Percentiles rank a stretch among this genome's conserved stretches.
Conservation (phyloP, 805 yeast genomes). For the Starmera dryadoides region DNA sequence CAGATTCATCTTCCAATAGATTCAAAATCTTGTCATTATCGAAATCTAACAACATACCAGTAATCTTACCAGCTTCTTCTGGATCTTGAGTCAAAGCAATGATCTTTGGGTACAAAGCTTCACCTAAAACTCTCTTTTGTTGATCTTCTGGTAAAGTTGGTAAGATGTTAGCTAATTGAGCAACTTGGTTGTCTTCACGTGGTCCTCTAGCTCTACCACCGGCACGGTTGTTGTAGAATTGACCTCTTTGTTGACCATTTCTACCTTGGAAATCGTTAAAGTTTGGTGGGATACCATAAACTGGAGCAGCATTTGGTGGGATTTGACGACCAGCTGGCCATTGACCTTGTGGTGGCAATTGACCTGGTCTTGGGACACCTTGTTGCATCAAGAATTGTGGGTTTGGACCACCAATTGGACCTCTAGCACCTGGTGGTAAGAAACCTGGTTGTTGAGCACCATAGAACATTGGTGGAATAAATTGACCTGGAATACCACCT, state of each 20-base stretch:
- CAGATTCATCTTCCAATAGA: constrained; percentile 82
- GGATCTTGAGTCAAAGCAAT: constrained; percentile 81
- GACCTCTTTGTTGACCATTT: constrained; percentile 26
- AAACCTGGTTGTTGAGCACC: constrained; percentile 57
- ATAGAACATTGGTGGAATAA: constrained; percentile 81
- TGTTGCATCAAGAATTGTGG: constrained; percentile 69
- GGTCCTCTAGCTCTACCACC: constrained; percentile 32
- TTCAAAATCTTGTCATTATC: constrained; percentile 86
- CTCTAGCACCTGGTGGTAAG: constrained; percentile 79
- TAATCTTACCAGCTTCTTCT: constrained; percentile 96
- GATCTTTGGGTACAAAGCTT: constrained; percentile 91
- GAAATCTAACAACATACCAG: constrained; percentile 97
- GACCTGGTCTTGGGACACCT: constrained; percentile 59
- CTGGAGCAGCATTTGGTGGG: constrained; percentile 65
- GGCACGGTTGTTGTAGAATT: constrained; percentile 39
- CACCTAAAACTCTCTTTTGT: constrained; percentile 97
- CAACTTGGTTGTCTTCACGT: constrained; percentile 24
- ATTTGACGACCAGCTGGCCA: constrained; percentile 44
- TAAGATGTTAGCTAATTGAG: constrained; percentile 51
- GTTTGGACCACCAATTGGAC: constrained; percentile 75
- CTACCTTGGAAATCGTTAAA: constrained; percentile 56
- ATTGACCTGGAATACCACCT: constrained; percentile 76
- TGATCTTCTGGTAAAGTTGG: constrained; percentile 73
- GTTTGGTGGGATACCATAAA: constrained; percentile 82
- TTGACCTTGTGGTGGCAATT: constrained; percentile 60